A percentile compares a stretch with the other conserved stretches of the same genome.
Conservation (phyloP, 257 asterid genomes). For the Solanum bulbocastanum region DNA sequence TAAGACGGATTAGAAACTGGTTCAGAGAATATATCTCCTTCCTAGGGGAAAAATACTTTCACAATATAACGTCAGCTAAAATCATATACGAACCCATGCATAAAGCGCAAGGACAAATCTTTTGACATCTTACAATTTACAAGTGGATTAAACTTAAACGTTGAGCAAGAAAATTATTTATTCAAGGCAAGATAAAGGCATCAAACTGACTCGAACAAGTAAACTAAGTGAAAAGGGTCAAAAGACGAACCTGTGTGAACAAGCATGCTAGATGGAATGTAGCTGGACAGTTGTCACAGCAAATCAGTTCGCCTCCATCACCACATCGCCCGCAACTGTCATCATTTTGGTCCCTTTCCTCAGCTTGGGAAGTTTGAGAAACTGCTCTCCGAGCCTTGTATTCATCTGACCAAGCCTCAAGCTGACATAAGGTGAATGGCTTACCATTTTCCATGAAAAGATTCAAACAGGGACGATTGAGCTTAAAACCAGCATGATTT, state of each 20-base stretch:
- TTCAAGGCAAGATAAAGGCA: background rate
- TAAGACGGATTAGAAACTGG: background rate
- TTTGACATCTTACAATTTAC: background rate
- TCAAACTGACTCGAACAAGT: background rate
- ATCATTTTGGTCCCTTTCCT: conserved; percentile 84
- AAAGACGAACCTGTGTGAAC: conserved; percentile 60
- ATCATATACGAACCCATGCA: background rate
- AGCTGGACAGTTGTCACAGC: conserved; percentile 97
- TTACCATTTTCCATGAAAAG: conserved; percentile 81
- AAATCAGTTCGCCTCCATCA: conserved; percentile 85
- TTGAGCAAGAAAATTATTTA: background rate
- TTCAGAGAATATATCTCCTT: background rate
- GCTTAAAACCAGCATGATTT: conserved; percentile 61
- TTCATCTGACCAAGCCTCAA: conserved; percentile 97
- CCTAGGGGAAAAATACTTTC: background rate
- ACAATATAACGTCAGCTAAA: background rate
- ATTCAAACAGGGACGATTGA: conserved; percentile 50
- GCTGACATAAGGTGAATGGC: conserved; percentile 77
- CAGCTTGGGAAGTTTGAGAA: conserved; percentile 41
- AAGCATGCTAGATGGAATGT: conserved; percentile 96
- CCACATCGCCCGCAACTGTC: conserved; percentile 99
- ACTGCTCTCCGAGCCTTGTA: conserved; percentile 54
- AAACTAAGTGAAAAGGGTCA: background rate
- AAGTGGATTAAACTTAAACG: background rate
- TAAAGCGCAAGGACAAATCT: background rate